Conservation (phyloP, 2,329 filamentous ascomycete genomes). For the Pleomassaria siparia region DNA sequence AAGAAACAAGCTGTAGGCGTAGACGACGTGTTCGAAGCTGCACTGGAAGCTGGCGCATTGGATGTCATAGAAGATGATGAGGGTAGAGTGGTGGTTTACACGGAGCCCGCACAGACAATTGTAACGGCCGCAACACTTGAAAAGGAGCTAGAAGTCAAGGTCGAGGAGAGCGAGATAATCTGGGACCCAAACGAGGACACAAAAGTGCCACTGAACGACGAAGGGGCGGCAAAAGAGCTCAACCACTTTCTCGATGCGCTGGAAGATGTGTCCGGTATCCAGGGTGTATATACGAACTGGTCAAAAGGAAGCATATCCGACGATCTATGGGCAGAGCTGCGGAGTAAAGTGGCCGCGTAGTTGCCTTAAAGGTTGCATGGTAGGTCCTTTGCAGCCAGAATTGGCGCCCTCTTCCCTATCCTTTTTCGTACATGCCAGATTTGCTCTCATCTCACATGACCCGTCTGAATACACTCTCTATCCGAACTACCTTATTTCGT, state of each 20-base stretch:
- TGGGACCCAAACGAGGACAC: slow-evolving; percentile 85
- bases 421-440: no score
- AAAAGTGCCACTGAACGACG: slow-evolving; percentile 62
- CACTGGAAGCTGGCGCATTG: slow-evolving; percentile 80
- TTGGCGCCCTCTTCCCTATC: no score
- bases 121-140: slow-evolving; percentile 66
- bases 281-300: slow-evolving; percentile 76
- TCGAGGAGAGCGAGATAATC: slow-evolving; percentile 76
- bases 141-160: slow-evolving; percentile 63
- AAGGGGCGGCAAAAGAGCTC: slow-evolving; percentile 59
- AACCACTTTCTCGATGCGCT: slow-evolving; percentile 61
- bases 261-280: slow-evolving; percentile 74
- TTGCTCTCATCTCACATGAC: no score
- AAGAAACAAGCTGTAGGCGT: slow-evolving; percentile 57
- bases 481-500: no score
- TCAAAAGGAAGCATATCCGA: slow-evolving; percentile 44
- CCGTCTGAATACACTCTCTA: no score
- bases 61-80: slow-evolving; percentile 70
- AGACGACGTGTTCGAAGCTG: slow-evolving; percentile 75
- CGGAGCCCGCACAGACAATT: slow-evolving; percentile 66
- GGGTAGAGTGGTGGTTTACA: slow-evolving; percentile 71
- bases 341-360: slow-evolving; percentile 38
- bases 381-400: no score
- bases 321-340: slow-evolving; percentile 43
- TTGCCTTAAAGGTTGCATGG: slow-evolving; percentile 5